Percentiles rank a stretch among this genome's conserved stretches.
Conservation (phyloP, 352 stramenopile species). For the Pythium aristosporum region DNA sequence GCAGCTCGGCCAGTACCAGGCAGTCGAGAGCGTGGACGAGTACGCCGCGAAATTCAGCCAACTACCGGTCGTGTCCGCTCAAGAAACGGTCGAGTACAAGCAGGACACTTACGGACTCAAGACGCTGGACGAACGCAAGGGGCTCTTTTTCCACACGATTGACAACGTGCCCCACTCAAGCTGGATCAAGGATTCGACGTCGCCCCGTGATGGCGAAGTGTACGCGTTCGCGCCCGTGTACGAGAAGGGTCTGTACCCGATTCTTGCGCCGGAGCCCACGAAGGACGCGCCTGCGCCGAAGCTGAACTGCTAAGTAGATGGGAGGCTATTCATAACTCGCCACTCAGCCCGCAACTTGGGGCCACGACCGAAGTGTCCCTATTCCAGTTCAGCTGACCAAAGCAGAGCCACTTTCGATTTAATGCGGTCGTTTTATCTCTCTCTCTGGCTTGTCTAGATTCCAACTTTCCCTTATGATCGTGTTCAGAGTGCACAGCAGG, state of each 20-base stretch:
- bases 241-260: conserved; percentile 38
- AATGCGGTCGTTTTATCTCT: too few relatives aligned
- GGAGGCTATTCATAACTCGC: too few relatives aligned
- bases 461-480: too few relatives aligned
- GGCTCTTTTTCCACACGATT: conserved; percentile 26
- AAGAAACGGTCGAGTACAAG: conserved; percentile 42
- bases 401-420: too few relatives aligned
- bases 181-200: conserved; percentile 31
- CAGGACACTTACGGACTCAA: conserved; percentile 40
- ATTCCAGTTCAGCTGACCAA: too few relatives aligned
- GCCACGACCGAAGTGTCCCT: too few relatives aligned
- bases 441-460: too few relatives aligned
- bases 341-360: too few relatives aligned
- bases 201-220: background rate
- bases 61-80: conserved; percentile 36
- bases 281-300: background rate
- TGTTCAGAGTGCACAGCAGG: too few relatives aligned
- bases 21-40: conserved; percentile 27
- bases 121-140: conserved; percentile 32
- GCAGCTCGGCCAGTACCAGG: conserved; percentile 33
- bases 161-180: conserved; percentile 33
- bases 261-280: conserved; percentile 6
- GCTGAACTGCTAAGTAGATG: background rate
- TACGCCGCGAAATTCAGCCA: conserved; percentile 33
- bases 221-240: conserved; percentile 44